phyloP scores from a whole-genome alignment of 225 moss, liverwort and hornwort genomes.

The Rhytidiadelphus loreus region DNA sequence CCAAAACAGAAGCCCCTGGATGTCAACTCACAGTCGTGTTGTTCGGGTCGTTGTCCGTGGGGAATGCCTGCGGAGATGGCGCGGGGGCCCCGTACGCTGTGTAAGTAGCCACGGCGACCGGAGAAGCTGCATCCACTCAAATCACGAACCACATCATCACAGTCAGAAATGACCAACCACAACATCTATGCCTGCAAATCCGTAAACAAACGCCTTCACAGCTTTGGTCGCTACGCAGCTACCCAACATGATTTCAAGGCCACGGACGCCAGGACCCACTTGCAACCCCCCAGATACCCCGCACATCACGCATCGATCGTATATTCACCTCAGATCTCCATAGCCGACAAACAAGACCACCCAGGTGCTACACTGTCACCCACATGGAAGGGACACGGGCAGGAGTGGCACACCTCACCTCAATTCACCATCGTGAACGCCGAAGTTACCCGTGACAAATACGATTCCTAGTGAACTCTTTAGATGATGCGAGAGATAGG shows the following conservation, averaged over 20 bases:
- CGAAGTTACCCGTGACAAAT: neutral
- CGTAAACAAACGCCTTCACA: neutral
- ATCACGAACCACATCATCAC: neutral
- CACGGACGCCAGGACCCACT: neutral
- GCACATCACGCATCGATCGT: neutral
- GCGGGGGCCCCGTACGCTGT: constrained; percentile 66
- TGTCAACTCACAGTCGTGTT: constrained; percentile 82
- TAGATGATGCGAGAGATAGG: neutral
- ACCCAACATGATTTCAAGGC: neutral
- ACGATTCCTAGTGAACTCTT: neutral
- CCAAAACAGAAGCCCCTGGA: neutral
- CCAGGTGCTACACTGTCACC: neutral
- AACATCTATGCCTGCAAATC: neutral
- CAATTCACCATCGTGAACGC: neutral
- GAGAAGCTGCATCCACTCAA: constrained; percentile 47
- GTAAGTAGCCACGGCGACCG: constrained; percentile 67
- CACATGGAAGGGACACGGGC: neutral
- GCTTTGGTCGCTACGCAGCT: neutral
- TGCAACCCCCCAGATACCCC: neutral
- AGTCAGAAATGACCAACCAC: neutral
- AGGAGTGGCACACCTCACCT: neutral
- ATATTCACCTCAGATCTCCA: neutral
- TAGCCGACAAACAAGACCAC: neutral
- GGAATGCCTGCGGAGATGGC: constrained; percentile 78
- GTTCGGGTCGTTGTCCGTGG: constrained; percentile 95